A percentile compares a stretch with the other conserved stretches of the same genome.
Conservation (phyloP, 495 filamentous ascomycete genomes). For the Antarctomyces pellizariae region DNA sequence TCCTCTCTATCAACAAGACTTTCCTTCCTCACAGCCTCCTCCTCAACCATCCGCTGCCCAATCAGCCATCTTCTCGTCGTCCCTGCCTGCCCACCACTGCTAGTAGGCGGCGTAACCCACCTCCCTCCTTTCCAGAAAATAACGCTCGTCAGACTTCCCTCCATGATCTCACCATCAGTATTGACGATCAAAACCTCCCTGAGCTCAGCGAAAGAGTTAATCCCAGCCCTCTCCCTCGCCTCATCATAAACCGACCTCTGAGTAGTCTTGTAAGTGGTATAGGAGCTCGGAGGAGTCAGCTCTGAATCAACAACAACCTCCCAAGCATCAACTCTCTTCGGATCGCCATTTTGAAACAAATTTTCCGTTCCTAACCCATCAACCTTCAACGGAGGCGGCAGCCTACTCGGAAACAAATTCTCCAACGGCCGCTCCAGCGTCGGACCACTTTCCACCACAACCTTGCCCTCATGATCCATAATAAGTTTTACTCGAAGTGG, state of each 20-base stretch:
- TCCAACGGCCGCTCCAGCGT: constrained; percentile 22
- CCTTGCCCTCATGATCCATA: constrained; percentile 23
- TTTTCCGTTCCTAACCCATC: constrained; percentile 1
- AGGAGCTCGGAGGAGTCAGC: constrained; percentile 28
- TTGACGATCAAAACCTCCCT: constrained; percentile 60
- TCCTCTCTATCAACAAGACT: constrained; percentile 47
- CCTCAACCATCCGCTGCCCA: constrained; percentile 22
- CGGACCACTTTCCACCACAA: constrained; percentile 25
- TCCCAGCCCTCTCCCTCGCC: constrained; percentile 33
- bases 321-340: constrained; percentile 15
- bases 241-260: constrained; percentile 35
- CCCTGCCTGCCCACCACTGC: constrained; percentile 56
- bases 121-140: constrained; percentile 46
- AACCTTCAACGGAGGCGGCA: constrained; percentile 6
- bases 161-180: constrained; percentile 42
- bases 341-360: constrained; percentile 9
- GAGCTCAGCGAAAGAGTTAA: constrained; percentile 23
- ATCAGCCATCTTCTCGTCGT: constrained; percentile 67
- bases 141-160: constrained; percentile 59
- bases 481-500: constrained; percentile 27
- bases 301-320: constrained; percentile 31
- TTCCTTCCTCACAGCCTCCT: constrained; percentile 27
- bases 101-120: constrained; percentile 42
- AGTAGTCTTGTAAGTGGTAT: constrained; percentile 60
- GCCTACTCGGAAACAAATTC: constrained; percentile 26